A percentile compares a stretch with the other conserved stretches of the same genome.
Evolutionary conservation across 2,329 filamentous ascomycete genomes (phyloP).

Genomic region (Beauveria sp.): DNA sequence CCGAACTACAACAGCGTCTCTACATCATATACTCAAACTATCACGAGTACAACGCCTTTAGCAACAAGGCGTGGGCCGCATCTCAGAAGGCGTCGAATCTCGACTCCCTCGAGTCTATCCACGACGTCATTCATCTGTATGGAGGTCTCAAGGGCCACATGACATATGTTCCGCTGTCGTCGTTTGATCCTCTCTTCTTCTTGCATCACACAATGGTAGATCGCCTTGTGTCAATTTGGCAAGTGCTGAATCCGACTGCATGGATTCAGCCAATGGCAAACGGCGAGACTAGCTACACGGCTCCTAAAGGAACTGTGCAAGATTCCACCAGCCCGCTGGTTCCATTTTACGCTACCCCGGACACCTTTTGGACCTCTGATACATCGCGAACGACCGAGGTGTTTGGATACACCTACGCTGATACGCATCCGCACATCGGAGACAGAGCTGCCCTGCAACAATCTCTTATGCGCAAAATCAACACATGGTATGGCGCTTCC

Average conservation of each 20-base stretch:
- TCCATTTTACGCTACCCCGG: slow-evolving; percentile 55
- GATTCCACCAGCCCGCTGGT: slow-evolving; percentile 51
- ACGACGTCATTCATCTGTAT: slow-evolving; percentile 55
- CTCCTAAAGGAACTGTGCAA: slow-evolving; percentile 43
- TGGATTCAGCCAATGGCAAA: slow-evolving; percentile 54
- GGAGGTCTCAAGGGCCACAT: slow-evolving; percentile 59
- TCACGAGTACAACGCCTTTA: slow-evolving; percentile 59
- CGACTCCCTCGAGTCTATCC: slow-evolving; percentile 59
- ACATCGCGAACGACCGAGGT: slow-evolving; percentile 48
- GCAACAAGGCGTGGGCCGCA: slow-evolving; percentile 58
- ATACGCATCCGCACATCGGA: slow-evolving; percentile 34
- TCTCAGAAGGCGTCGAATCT: slow-evolving; percentile 39
- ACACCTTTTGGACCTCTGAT: slow-evolving; percentile 61
- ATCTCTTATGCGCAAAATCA: slow-evolving; percentile 40
- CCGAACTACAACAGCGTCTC: slow-evolving; percentile 53
- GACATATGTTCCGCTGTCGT: slow-evolving; percentile 62
- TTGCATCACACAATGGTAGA: slow-evolving; percentile 73
- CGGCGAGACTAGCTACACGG: slow-evolving; percentile 54
- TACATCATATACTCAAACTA: slow-evolving; percentile 63
- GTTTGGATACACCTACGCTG: slow-evolving; percentile 71
- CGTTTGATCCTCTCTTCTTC: slow-evolving; percentile 75
- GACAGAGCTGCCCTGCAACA: slow-evolving; percentile 21
- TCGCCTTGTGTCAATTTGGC: slow-evolving; percentile 69
- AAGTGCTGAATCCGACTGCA: slow-evolving; percentile 59
- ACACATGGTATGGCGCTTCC: slow-evolving; percentile 34